Conservation (phyloP, 2,329 filamentous ascomycete genomes). For the Tolypocladium pustulatum region DNA sequence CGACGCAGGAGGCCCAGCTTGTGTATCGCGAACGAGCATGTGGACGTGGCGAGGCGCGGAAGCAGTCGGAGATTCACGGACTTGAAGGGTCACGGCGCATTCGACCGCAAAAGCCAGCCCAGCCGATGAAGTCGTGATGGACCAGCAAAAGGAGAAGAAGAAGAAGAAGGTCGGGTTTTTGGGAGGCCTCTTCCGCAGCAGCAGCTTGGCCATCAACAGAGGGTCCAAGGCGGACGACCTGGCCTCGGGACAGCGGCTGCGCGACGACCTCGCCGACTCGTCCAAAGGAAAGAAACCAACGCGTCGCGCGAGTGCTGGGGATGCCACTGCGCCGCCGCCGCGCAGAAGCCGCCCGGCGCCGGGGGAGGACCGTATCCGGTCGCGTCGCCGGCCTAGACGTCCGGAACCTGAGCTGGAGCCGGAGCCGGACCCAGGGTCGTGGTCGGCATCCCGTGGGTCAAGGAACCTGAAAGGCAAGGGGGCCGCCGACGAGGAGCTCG, state of each 20-base stretch:
- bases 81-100: not conserved
- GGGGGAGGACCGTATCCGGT: slow-evolving; percentile 6
- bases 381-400: slow-evolving; percentile 32
- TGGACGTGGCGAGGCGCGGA: not conserved
- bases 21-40: not conserved
- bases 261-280: not conserved
- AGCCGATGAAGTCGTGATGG: slow-evolving; percentile 16
- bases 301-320: not conserved
- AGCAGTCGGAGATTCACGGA: not conserved
- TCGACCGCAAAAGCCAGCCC: not conserved
- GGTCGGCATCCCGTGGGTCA: not conserved
- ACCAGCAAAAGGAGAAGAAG: slow-evolving; percentile 17
- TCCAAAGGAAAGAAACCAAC: not conserved
- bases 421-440: not conserved
- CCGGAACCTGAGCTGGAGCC: slow-evolving; percentile 20
- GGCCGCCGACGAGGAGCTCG: not conserved
- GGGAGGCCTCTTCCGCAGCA: slow-evolving; percentile 37
- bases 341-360: slow-evolving; percentile 1
- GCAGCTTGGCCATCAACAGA: slow-evolving; percentile 24
- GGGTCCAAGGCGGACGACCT: not conserved
- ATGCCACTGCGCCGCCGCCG: not conserved
- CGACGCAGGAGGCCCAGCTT: not conserved
- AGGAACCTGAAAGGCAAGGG: not conserved
- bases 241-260: not conserved
- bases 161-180: slow-evolving; percentile 35